Evolutionary conservation across 2,329 filamentous ascomycete genomes (phyloP).

Genomic region (Aspergillus cejpii): DNA sequence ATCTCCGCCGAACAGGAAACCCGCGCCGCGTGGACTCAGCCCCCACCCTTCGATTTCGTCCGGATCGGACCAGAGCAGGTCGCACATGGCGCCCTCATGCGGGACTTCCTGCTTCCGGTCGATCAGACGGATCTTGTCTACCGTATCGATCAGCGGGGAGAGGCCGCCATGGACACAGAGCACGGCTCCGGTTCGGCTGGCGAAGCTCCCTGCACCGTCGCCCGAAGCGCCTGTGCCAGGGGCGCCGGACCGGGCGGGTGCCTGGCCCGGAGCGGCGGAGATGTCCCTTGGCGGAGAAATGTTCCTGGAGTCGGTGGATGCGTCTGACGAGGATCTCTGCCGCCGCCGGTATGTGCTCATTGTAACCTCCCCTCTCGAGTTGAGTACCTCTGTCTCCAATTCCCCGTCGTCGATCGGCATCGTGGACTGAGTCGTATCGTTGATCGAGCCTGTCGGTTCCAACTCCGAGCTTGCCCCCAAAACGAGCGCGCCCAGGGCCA

Average conservation of each 20-base stretch:
- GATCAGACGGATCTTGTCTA: conserved; percentile 90
- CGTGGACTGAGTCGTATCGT: conserved; percentile 44
- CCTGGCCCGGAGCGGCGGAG: conserved; percentile 39
- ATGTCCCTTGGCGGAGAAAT: conserved; percentile 39
- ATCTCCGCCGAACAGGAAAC: conserved; percentile 90
- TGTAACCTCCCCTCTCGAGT: conserved; percentile 72
- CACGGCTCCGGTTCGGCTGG: conserved; percentile 66
- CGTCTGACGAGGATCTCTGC: conserved; percentile 28
- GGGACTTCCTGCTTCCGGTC: conserved; percentile 98
- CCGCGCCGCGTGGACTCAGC: conserved; percentile 83
- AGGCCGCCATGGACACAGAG: conserved; percentile 94
- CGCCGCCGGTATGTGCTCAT: conserved; percentile 44
- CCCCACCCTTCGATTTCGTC: conserved; percentile 96
- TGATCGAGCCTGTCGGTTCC: conserved; percentile 51
- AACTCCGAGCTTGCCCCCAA: conserved; percentile 70
- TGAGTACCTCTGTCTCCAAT: conserved; percentile 87
- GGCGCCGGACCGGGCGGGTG: conserved; percentile 56
- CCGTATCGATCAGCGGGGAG: conserved; percentile 81
- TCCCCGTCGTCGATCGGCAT: conserved; percentile 58
- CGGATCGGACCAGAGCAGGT: conserved; percentile 94
- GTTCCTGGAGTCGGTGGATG: conserved; percentile 32
- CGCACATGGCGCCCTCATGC: conserved; percentile 98
- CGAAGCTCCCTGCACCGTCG: conserved; percentile 50
- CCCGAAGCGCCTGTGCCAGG: conserved; percentile 74
- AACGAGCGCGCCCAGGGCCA: conserved; percentile 81